Evolutionary conservation across 768 basidiomycete species (phyloP).

Genomic region (Serendipita sp.): DNA sequence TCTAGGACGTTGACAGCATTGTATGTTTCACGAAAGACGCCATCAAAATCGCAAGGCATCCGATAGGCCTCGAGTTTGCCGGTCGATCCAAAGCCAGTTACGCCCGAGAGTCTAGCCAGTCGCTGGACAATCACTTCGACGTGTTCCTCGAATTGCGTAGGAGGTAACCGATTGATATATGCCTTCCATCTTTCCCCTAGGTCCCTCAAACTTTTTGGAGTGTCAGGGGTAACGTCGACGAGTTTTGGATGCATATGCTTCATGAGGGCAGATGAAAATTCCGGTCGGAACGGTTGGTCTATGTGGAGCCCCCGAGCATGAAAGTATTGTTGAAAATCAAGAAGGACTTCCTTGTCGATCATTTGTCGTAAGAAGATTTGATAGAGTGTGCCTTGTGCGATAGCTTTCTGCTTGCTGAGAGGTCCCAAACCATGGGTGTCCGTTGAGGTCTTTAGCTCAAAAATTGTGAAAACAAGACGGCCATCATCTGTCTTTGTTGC

Average conservation of each 20-base stretch:
- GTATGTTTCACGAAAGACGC: background rate
- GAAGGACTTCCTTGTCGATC: background rate
- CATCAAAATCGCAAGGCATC: background rate
- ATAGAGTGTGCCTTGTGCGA: background rate
- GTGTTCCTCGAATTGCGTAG: background rate
- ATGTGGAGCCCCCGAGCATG: background rate
- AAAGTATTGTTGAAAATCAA: constrained; percentile 1
- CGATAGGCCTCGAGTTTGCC: background rate
- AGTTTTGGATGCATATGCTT: background rate
- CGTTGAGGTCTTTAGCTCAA: too few relatives aligned
- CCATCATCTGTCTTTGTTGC: background rate
- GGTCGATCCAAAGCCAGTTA: background rate
- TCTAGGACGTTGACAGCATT: background rate
- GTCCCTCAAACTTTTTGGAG: background rate
- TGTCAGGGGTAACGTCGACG: background rate
- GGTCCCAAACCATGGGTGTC: too few relatives aligned
- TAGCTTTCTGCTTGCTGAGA: too few relatives aligned
- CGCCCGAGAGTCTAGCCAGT: background rate
- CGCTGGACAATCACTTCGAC: background rate
- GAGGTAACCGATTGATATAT: background rate
- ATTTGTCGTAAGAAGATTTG: background rate
- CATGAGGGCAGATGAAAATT: background rate
- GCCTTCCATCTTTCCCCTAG: background rate
- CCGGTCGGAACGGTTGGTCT: background rate
- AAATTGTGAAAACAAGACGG: background rate